Conservation (phyloP, 495 filamentous ascomycete species). For the Penicillium manginii region DNA sequence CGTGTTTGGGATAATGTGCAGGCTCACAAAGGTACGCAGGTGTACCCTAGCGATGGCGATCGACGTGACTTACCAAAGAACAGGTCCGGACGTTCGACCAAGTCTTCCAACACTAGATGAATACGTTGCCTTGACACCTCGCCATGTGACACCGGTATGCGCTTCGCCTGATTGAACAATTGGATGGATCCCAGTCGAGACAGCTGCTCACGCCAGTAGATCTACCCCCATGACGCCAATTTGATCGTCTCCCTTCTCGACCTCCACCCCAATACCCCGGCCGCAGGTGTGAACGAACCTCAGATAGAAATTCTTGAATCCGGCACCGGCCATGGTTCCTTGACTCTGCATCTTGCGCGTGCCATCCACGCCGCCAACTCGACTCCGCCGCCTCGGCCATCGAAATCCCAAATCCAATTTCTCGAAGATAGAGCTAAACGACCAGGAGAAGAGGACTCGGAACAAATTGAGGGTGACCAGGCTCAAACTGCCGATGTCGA, state of each 20-base stretch:
- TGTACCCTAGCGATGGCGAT: neutral
- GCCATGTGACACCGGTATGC: slow-evolving; percentile 73
- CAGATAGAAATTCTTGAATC: slow-evolving; percentile 75
- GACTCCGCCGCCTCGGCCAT: slow-evolving; percentile 38
- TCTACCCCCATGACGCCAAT: slow-evolving; percentile 73
- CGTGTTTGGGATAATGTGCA: slow-evolving; percentile 56
- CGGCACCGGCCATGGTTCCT: slow-evolving; percentile 76
- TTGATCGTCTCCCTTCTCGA: slow-evolving; percentile 75
- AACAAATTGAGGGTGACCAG: slow-evolving; percentile 5
- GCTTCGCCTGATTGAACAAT: slow-evolving; percentile 3
- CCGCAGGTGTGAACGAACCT: slow-evolving; percentile 27
- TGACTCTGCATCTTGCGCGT: slow-evolving; percentile 74
- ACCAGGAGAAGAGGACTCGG: slow-evolving; percentile 27
- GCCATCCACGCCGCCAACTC: slow-evolving; percentile 76
- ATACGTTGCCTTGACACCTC: slow-evolving; percentile 65
- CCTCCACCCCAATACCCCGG: slow-evolving; percentile 58
- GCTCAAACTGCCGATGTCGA: slow-evolving; percentile 11
- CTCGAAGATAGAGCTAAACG: slow-evolving; percentile 32
- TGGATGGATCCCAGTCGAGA: neutral
- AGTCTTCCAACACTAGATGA: slow-evolving; percentile 69
- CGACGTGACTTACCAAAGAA: slow-evolving; percentile 9
- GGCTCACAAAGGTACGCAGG: slow-evolving; percentile 46
- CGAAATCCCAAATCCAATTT: slow-evolving; percentile 40
- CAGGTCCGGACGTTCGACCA: slow-evolving; percentile 55
- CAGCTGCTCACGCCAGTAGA: slow-evolving; percentile 49